Base-by-base conservation (phyloP, 768 basidiomycete species). In the Termitomyces sp. region DNA sequence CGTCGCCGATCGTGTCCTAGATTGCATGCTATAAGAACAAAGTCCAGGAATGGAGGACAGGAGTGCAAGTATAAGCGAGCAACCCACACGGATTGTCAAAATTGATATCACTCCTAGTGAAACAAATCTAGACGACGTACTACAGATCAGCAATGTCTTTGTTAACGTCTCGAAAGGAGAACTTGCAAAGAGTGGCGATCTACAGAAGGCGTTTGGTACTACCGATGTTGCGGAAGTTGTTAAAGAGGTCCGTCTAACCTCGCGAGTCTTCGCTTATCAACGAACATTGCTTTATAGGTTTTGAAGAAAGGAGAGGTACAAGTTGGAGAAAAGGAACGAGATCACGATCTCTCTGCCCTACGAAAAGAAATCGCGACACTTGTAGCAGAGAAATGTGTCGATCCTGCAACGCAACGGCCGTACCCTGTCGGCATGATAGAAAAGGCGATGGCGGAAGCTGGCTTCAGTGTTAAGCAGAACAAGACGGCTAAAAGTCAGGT, bases 21-120 rank as follows among this genome's bases (percentile, higher is more conserved):
- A 91, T 99, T 68, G 96, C 97, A 42, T 97, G 95, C 75, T 99
- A 98, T 80, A 96, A 98, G 81, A 99, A 99, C 76, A 98, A 98
- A 76, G 97, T 99, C 32, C 93, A 96, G 67, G 96, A 97, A 73
- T 99, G 89, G 86, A 80, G 97, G 61, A 93, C 84, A 60, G 95
- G 95, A 63, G 91, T 96, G 88, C 93, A 74, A 71, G 88, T 34
- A 20, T 59, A 32, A 6, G 8, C 38, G 36, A 49, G n/a, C 40
- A 59, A 31, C n/a, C 9, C 52, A 36, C 52, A 36, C 37, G 9
- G 36, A 38, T 48, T 10, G 29, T 38, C 34, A 20, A 61, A 25
- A 36, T 56, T 57, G 48, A 63, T 59, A 4, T 37, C 46, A 25
- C 38, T 53, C 40, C 53, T 7, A 94, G 92, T 32, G 96, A 98